Conservation (phyloP, 495 filamentous ascomycete species). For the Aspergillus egyptiacus region DNA sequence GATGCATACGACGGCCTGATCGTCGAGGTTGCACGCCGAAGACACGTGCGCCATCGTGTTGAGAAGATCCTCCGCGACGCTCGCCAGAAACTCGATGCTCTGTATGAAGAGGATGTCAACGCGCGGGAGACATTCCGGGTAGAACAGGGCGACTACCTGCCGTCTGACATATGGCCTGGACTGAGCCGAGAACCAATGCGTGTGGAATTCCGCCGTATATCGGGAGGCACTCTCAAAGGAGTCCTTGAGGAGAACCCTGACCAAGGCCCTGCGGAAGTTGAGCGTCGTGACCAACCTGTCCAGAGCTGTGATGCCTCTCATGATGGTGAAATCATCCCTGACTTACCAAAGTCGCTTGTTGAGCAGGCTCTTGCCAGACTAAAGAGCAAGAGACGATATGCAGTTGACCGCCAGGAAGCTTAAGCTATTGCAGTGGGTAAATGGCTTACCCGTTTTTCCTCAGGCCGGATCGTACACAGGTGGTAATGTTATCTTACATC, state of each 20-base stretch:
- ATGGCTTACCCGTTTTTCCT: too few relatives aligned
- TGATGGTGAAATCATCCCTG: conserved; percentile 44
- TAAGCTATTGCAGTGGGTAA: too few relatives aligned
- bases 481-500: too few relatives aligned
- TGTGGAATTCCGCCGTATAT: conserved; percentile 46
- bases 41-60: conserved; percentile 63
- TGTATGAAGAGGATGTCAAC: conserved; percentile 66
- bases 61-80: conserved; percentile 69
- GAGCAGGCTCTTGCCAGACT: conserved; percentile 45
- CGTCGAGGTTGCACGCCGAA: conserved; percentile 72
- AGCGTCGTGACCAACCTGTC: neutral
- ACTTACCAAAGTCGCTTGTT: conserved; percentile 49
- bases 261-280: conserved; percentile 7
- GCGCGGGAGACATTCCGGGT: conserved; percentile 72
- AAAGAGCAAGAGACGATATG: conserved; percentile 24
- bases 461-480: neutral
- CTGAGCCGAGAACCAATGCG: conserved; percentile 53
- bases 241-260: conserved; percentile 8
- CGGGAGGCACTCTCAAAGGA: conserved; percentile 32
- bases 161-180: conserved; percentile 84
- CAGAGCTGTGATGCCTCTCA: conserved; percentile 15
- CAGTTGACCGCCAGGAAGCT: neutral
- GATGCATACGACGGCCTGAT: conserved; percentile 78
- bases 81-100: conserved; percentile 63
- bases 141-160: conserved; percentile 80